phyloP scores from a whole-genome alignment of 2,329 filamentous ascomycete species.

The Dendrostoma leiphaemia region DNA sequence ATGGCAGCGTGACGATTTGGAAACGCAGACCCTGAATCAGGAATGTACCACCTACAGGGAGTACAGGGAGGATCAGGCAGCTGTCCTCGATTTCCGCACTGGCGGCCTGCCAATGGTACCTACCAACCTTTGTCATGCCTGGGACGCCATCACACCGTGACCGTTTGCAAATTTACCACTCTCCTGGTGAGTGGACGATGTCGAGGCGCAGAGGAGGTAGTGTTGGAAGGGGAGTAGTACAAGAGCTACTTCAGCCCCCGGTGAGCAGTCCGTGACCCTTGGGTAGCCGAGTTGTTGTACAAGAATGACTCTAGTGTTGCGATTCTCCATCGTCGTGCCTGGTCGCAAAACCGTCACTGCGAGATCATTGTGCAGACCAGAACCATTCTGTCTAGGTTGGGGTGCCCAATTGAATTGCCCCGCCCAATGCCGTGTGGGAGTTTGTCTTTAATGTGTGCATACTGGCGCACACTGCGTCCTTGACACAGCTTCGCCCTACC shows the following conservation, averaged over 20 bases:
- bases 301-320: background rate
- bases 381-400: background rate
- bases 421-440: background rate
- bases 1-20: background rate
- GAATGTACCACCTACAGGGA: too few species aligned
- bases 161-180: too few species aligned
- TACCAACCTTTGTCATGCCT: too few species aligned
- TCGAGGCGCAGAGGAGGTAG: background rate
- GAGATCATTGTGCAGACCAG: background rate
- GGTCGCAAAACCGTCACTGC: background rate
- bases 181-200: too few species aligned
- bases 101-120: too few species aligned
- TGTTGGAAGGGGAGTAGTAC: too few species aligned
- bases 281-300: conserved; percentile 1
- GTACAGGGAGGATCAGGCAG: background rate
- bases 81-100: background rate
- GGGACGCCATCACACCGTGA: too few species aligned
- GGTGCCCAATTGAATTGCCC: too few species aligned
- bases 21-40: too few species aligned
- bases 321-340: background rate
- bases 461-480: background rate
- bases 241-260: background rate
- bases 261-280: background rate
- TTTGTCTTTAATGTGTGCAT: background rate
- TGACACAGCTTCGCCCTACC: background rate